Base-by-base conservation (phyloP, 192 early-diverging fungal genomes). In the Spizellomyces punctatus region DNA sequence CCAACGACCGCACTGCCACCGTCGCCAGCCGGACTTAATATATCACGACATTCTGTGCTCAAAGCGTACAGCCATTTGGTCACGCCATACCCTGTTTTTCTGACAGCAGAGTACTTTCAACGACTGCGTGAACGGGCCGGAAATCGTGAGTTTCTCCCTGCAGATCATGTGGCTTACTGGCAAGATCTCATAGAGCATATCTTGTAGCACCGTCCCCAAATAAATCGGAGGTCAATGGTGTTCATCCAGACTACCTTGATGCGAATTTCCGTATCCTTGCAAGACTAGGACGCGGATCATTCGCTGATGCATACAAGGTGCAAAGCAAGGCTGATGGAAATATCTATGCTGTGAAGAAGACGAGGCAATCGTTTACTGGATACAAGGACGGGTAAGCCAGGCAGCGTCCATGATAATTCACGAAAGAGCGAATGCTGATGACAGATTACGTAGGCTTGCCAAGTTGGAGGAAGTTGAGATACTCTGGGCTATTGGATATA, bases 381-480 rank as follows among this genome's bases (percentile, higher is more conserved):
- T 86, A 83, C 9, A 82, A 80, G 63, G 93, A 95, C 69, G 84
- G 90, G 77, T 89, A 81, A 48, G 64, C 46, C 10, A 17, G 27
- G 10, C 27, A 22, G 44, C 61, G 47, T 47, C 46, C 27, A 55
- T n/a, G n/a, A n/a, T 46, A 54, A 16, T 19, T 9, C 52, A 12
- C 43, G 47, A 76, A 16, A 27, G 22, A 21, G 44, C 44, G 22
- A 27, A 46, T n/a, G 16, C 36, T 64, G 2, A 45, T 46, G 9
- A 6, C 56, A 12, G 0, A n/a, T 42, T 41, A 27, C 5, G 44
- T 59, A 90, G 92, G 50, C 79, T 85, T 56, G 71, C 72, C 42
- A 88, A 90, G 42, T 69, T 99, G 63, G 84, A 89, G 46, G 96
- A 99, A 78, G 94, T 93, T 6, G 86, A 90, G 58, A 83, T 94